Evolutionary conservation across 345 rosid genomes (phyloP), one percentile per base, ranked within the genome.

Genomic region (Clausena lansium): DNA sequence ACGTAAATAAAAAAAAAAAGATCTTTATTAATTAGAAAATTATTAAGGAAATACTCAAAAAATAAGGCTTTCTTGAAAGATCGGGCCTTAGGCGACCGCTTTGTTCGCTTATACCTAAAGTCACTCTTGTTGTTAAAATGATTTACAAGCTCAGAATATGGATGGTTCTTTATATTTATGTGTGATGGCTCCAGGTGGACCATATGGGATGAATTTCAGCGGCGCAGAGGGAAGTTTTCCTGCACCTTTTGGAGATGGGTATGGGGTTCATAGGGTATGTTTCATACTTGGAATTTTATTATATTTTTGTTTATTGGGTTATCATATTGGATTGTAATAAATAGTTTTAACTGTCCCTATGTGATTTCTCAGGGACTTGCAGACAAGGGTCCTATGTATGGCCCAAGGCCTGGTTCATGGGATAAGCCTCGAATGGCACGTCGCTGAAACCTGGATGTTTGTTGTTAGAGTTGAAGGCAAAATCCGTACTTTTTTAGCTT

Each of bases 361-460:
- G 35, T 69, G 78, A 69, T 81, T 85, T 77, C 74, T 67, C 81
- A 96, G 99, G 91, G 90, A 84, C 83, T 83, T 82, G 81, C 90
- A 73, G 92, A 89, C 65, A 87, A 87, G 80, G 87, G 84, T 83
- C 93, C 88, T 71, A 78, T 85, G 62, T 92, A 88, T 83, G 94
- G 92, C 74, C 85, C 91, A 47, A 87, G 90, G 71, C 83, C 93
- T 79, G 90, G 87, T 85, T 87, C 92, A 50, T 87, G 94, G 92
- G 94, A 96, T 82, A 94, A 92, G 84, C 74, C 91, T 61, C 94
- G 83, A 71, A 54, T 80, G 83, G 83, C 77, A 80, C 93, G 90
- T 66, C 97, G 88, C 75, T 96, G 84, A 92, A 82, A 73, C 70
- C 25, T 75, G 76, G 72, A 65, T 27, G 61, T 78, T 72, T 80